Conservation (phyloP, 257 asterid genomes). For the Salvia miltiorrhiza region DNA sequence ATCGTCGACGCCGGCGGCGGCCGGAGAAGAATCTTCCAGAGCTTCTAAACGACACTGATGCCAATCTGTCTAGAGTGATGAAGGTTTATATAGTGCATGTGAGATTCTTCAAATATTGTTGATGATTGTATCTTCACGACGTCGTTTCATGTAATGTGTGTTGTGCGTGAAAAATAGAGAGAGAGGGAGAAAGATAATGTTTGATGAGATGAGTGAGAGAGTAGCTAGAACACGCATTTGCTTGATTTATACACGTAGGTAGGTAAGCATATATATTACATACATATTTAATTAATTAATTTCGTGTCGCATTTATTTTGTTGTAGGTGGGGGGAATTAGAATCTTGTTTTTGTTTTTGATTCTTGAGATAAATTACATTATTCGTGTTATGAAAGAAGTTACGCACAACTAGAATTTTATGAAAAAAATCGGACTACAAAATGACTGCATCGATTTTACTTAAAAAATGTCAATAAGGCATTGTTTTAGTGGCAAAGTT, state of each 20-base stretch:
- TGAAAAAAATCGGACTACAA: neutral
- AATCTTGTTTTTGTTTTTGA: too few species aligned
- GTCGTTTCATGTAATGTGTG: constrained; percentile 31
- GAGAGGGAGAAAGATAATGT: neutral
- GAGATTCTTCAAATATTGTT: neutral
- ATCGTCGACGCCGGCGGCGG: constrained; percentile 73
- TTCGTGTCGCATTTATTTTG: neutral
- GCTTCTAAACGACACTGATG: constrained; percentile 66
- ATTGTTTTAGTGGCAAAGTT: too few species aligned
- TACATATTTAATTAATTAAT: neutral
- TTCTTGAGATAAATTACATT: too few species aligned
- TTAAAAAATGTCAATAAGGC: too few species aligned
- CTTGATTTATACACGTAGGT: neutral
- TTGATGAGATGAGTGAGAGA: constrained; percentile 36
- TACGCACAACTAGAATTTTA: neutral
- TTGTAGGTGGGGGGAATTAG: neutral
- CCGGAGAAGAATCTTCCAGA: constrained; percentile 81
- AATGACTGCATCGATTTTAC: neutral
- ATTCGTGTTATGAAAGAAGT: neutral
- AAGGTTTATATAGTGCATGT: constrained; percentile 29
- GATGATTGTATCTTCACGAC: constrained; percentile 39
- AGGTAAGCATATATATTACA: neutral
- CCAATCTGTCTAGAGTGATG: constrained; percentile 45
- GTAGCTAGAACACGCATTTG: constrained; percentile 48
- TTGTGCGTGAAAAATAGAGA: constrained; percentile 11